These are phyloP conservation scores for Blastocystis sp. DNA, from an alignment of 352 stramenopile genomes.

Conservation along the genomic window DNA sequence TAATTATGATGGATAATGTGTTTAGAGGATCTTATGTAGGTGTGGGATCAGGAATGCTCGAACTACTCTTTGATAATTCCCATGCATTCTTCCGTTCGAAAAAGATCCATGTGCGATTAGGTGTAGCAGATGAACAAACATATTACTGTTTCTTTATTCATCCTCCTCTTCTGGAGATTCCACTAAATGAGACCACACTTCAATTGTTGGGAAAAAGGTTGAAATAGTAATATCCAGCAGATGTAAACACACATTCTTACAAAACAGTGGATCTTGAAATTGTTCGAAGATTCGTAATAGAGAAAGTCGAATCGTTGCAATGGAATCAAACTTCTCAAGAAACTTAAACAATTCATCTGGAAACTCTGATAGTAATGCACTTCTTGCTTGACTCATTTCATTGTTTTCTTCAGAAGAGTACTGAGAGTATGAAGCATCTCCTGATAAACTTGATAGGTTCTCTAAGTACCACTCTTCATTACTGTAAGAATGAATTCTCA, in stretches of 20 bases:
- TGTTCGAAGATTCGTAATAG: slow-evolving; percentile 42
- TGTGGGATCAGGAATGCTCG: slow-evolving; percentile 35
- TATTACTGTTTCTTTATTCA: not conserved
- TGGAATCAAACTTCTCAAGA: slow-evolving; percentile 19
- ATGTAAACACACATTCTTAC: slow-evolving; percentile 37
- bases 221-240: not conserved
- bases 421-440: not conserved
- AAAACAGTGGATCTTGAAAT: slow-evolving; percentile 35
- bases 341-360: not conserved
- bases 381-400: not conserved
- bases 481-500: not conserved
- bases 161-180: not conserved
- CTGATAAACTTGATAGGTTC: not conserved
- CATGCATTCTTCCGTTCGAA: slow-evolving; percentile 23
- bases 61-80: slow-evolving; percentile 47
- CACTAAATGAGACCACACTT: slow-evolving; percentile 55
- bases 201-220: slow-evolving; percentile 21
- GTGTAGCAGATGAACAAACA: not conserved
- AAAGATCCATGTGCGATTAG: slow-evolving; percentile 24
- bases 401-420: not conserved
- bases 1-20: not conserved
- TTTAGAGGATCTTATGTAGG: slow-evolving; percentile 28
- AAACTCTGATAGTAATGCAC: not conserved
- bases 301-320: not conserved
- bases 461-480: slow-evolving; percentile 25